These are phyloP conservation scores for Ascocoryne sarcoides DNA, from an alignment of 2,329 filamentous ascomycete species.

Conservation along the genomic window DNA sequence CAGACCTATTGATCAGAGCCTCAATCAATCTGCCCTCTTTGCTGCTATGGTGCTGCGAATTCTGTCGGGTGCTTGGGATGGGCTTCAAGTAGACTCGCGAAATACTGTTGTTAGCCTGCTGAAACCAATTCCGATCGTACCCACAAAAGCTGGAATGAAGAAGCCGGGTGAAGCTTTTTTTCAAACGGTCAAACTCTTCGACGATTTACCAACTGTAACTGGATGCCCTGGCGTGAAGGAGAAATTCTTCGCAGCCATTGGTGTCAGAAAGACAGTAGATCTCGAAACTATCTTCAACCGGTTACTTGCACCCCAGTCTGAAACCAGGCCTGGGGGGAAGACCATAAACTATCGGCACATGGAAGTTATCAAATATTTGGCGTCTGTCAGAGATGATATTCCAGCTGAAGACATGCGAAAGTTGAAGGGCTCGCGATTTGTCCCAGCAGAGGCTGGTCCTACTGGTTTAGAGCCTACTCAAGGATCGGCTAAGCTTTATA, in stretches of 20 bases:
- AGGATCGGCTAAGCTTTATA: conserved; percentile 50
- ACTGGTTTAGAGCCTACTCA: conserved; percentile 44
- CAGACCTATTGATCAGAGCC: conserved; percentile 52
- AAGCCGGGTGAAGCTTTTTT: conserved; percentile 85
- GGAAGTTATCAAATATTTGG: conserved; percentile 87
- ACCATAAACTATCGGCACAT: conserved; percentile 74
- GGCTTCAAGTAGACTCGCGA: conserved; percentile 58
- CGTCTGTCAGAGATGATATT: conserved; percentile 84
- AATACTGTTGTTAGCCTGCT: conserved; percentile 56
- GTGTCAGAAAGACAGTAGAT: conserved; percentile 92
- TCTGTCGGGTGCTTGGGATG: conserved; percentile 85
- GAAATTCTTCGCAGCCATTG: conserved; percentile 73
- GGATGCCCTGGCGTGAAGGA: conserved; percentile 77
- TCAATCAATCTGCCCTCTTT: conserved; percentile 66
- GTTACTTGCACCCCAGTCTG: conserved; percentile 55
- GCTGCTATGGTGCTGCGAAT: conserved; percentile 68
- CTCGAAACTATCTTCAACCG: conserved; percentile 87
- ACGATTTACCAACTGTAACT: conserved; percentile 78
- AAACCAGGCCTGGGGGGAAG: conserved; percentile 38
- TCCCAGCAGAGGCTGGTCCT: conserved; percentile 63
- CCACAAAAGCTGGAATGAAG: conserved; percentile 84
- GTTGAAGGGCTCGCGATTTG: conserved; percentile 69
- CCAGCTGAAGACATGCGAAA: conserved; percentile 72
- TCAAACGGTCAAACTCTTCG: conserved; percentile 85
- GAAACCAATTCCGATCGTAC: conserved; percentile 64